Evolutionary conservation across 1,284 basidiomycete genomes (phyloP), one percentile per base, ranked within the genome.

Genomic region (Irpex sp.): DNA sequence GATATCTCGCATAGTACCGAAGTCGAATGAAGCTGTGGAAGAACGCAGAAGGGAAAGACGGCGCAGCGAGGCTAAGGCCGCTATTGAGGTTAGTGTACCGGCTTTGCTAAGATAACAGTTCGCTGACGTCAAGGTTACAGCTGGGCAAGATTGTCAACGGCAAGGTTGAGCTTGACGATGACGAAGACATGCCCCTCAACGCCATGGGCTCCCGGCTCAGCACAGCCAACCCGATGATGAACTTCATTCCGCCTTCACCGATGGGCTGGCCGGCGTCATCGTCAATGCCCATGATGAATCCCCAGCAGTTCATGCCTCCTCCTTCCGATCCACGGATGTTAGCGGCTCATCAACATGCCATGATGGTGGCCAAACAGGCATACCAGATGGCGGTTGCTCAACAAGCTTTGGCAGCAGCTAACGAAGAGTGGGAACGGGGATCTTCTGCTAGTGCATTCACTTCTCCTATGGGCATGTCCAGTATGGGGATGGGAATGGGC

Each of bases 301-400:
- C 73, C 4, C 78, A 81, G 9, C 72, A 77, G 81, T 71, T 82
- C 31, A 78, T 82, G 1, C 66, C 71, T 51, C 76, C 74, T 4
- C 68, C 59, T 68, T 70, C 74, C 5, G 88, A 92, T 67, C 84
- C 86, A 7, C 75, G 74, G 17, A 85, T 85, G 71, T 66, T 90
- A 17, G 85, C 79, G 3, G 91, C 91, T 11, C 91, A 93, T 72
- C 91, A 92, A 70, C 90, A 90, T 64, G 91, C 91, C 2, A 90
- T 94, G 83, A 78, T 91, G 75, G 79, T 81, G 59, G 92, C 92
- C 59, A 93, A 93, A 73, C 92, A 93, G 72, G 86, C 92, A 2
- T 93, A 92, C 71, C 91, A 93, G 74, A 85, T 88, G 79, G 88
- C 91, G 8, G 89, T 93, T 57, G 92, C 92, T 4, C 92, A 92